phyloP scores from a whole-genome alignment of 331 rosid species.

The Quercus lobata region DNA sequence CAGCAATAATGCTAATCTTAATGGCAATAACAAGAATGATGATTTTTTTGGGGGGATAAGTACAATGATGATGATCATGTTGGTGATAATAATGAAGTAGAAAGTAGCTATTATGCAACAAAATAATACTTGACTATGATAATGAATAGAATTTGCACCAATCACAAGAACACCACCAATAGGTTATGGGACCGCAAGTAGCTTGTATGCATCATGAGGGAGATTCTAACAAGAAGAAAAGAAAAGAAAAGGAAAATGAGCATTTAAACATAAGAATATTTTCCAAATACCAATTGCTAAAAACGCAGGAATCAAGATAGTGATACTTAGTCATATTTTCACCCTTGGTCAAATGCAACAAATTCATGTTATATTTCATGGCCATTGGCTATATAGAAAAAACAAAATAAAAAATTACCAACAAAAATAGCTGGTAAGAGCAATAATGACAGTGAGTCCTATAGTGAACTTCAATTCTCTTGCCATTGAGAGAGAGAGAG shows the following conservation, averaged over 20 bases:
- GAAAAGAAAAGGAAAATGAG: background rate
- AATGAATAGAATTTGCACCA: slow-evolving; percentile 85
- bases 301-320: background rate
- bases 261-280: background rate
- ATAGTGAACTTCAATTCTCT: too few relatives aligned
- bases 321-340: background rate
- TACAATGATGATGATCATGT: background rate
- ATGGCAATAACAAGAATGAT: background rate
- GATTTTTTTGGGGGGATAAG: too few relatives aligned
- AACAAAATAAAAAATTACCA: slow-evolving; percentile 14
- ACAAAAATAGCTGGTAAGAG: too few relatives aligned
- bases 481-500: too few relatives aligned
- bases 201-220: slow-evolving; percentile 97
- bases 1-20: background rate
- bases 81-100: background rate
- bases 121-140: slow-evolving; percentile 87
- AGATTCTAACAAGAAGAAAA: slow-evolving; percentile 53
- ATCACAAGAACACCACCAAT: slow-evolving; percentile 96
- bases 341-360: background rate
- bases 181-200: slow-evolving; percentile 95
- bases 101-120: background rate
- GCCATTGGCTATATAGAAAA: background rate
- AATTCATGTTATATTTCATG: background rate
- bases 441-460: too few relatives aligned
- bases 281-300: background rate